Percentiles rank a stretch among this genome's conserved stretches.
Conservation (phyloP, 1,284 basidiomycete genomes). For the Pyrrhoderma lamaoense region DNA sequence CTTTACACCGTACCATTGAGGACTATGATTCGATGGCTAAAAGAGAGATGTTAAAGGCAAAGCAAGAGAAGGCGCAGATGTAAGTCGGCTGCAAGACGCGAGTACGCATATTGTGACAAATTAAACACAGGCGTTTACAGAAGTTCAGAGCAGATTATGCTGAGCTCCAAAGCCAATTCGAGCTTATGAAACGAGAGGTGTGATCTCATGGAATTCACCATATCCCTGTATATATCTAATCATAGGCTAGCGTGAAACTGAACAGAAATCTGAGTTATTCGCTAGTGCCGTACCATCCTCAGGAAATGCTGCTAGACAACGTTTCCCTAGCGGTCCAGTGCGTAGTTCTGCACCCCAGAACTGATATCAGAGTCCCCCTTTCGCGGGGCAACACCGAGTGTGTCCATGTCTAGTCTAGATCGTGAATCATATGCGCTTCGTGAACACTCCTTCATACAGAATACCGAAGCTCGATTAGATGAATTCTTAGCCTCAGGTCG, state of each 20-base stretch:
- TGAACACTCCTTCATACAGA: conserved; percentile 82
- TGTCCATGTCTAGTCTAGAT: conserved; percentile 32
- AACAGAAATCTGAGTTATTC: conserved; percentile 55
- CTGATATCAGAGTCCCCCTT: conserved; percentile 66
- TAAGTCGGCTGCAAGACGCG: conserved; percentile 31
- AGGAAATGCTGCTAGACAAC: conserved; percentile 14
- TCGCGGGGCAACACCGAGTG: conserved; percentile 42
- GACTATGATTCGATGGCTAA: conserved; percentile 95
- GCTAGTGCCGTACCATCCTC: conserved; percentile 13
- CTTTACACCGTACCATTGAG: conserved; percentile 86
- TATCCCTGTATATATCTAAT: conserved; percentile 2
- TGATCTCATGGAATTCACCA: conserved; percentile 19
- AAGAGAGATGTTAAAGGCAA: conserved; percentile 88
- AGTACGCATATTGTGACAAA: background rate
- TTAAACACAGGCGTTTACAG: conserved; percentile 59
- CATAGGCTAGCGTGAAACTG: conserved; percentile 40
- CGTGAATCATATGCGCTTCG: conserved; percentile 74
- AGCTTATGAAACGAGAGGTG: conserved; percentile 52
- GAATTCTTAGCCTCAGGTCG: conserved; percentile 87
- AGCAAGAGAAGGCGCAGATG: conserved; percentile 92
- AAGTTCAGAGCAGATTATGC: conserved; percentile 73
- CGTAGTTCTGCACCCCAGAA: conserved; percentile 56
- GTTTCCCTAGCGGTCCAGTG: conserved; percentile 21
- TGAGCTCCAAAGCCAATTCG: conserved; percentile 67
- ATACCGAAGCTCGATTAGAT: conserved; percentile 74